phyloP scores from a whole-genome alignment of 2,329 filamentous ascomycete species.

The Metarhizium brunneum region DNA sequence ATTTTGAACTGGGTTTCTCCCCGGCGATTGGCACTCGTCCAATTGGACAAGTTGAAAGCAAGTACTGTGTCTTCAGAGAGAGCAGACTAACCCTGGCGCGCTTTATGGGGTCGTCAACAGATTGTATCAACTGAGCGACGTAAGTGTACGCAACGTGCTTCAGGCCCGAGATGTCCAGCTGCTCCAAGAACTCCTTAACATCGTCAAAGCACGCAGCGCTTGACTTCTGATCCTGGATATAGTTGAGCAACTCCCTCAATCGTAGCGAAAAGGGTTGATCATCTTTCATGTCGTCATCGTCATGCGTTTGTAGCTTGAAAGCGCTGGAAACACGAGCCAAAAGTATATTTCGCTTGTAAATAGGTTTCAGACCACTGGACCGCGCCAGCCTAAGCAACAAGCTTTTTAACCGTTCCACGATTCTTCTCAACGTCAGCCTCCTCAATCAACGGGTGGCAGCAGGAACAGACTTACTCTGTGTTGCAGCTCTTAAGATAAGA shows the following conservation, averaged over 20 bases:
- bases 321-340: conserved; percentile 28
- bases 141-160: conserved; percentile 29
- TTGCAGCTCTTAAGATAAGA: conserved; percentile 20
- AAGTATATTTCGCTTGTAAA: conserved; percentile 30
- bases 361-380: conserved; percentile 21
- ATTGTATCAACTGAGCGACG: conserved; percentile 21
- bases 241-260: conserved; percentile 24
- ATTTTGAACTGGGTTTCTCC: conserved; percentile 13
- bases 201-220: conserved; percentile 37
- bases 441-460: not conserved
- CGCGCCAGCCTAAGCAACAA: conserved; percentile 22
- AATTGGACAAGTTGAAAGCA: conserved; percentile 29
- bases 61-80: conserved; percentile 33
- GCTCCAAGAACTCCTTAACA: conserved; percentile 33
- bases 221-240: conserved; percentile 25
- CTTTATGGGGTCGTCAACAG: conserved; percentile 13
- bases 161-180: conserved; percentile 30
- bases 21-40: conserved; percentile 13
- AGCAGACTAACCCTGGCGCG: conserved; percentile 23
- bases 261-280: conserved; percentile 20
- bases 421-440: conserved; percentile 14
- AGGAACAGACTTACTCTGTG: conserved; percentile 20
- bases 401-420: conserved; percentile 16
- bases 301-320: conserved; percentile 22
- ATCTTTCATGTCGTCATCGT: conserved; percentile 19